phyloP scores from a whole-genome alignment of 2,329 filamentous ascomycete genomes.

The Rhynchosporium secalis region DNA sequence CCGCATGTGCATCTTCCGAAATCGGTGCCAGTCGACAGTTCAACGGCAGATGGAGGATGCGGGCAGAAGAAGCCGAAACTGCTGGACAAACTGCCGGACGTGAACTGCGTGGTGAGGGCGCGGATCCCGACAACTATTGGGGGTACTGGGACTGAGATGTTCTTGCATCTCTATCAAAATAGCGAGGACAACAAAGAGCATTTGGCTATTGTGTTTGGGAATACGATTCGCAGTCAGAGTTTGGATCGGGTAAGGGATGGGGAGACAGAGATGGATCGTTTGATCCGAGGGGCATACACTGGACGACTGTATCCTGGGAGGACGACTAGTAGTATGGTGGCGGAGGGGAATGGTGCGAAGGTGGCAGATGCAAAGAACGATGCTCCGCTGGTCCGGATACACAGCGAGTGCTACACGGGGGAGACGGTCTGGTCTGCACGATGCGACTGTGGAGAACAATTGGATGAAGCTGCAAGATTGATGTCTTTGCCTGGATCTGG shows the following conservation, averaged over 20 bases:
- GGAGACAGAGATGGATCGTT: conserved; percentile 84
- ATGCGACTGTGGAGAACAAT: conserved; percentile 96
- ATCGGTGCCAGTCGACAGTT: conserved; percentile 44
- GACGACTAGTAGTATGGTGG: conserved; percentile 46
- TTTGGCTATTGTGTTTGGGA: conserved; percentile 93
- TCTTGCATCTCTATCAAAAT: conserved; percentile 91
- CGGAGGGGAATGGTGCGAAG: conserved; percentile 8
- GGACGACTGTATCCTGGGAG: conserved; percentile 85
- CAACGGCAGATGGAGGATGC: conserved; percentile 54
- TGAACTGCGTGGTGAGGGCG: conserved; percentile 92
- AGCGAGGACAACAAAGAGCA: conserved; percentile 94
- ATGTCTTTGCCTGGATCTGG: conserved; percentile 73
- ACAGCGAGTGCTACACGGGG: conserved; percentile 97
- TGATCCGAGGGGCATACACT: conserved; percentile 91
- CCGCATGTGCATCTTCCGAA: conserved; percentile 19
- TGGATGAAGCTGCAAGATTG: conserved; percentile 90
- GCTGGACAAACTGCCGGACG: conserved; percentile 73
- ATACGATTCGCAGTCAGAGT: conserved; percentile 72
- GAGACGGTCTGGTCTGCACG: conserved; percentile 98
- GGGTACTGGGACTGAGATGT: conserved; percentile 84
- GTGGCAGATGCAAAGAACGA: conserved; percentile 2
- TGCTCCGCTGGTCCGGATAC: conserved; percentile 81
- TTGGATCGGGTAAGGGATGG: conserved; percentile 71
- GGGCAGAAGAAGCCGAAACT: conserved; percentile 68
- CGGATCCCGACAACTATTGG: conserved; percentile 80